phyloP scores from a whole-genome alignment of 2,329 filamentous ascomycete genomes.

The Madurella fahalii region DNA sequence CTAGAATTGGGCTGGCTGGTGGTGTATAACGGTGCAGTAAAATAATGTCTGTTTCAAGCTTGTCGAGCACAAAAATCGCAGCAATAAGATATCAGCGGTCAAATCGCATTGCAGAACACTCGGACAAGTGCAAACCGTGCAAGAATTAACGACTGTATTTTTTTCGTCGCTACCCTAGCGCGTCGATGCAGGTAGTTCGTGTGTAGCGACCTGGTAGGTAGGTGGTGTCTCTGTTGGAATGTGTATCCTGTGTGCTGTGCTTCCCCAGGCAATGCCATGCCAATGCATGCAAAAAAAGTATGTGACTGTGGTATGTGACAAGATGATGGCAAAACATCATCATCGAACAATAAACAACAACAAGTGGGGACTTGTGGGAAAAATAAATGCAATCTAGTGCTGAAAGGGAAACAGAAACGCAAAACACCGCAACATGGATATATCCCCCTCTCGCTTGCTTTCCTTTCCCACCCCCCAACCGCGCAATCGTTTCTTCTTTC shows the following conservation, averaged over 20 bases:
- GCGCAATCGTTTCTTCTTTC: not conserved
- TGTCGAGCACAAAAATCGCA: too few species aligned
- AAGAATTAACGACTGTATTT: constrained; percentile 2
- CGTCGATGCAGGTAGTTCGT: too few species aligned
- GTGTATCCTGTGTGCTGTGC: constrained; percentile 5
- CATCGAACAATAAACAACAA: not conserved
- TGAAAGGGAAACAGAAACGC: not conserved
- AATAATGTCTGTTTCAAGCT: too few species aligned
- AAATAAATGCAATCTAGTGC: not conserved
- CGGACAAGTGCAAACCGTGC: not conserved
- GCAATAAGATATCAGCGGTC: too few species aligned
- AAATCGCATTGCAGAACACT: not conserved
- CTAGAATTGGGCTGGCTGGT: too few species aligned
- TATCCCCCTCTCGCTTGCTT: not conserved
- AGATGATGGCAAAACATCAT: not conserved
- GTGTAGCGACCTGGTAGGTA: not conserved
- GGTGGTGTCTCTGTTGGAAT: not conserved
- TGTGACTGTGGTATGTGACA: not conserved
- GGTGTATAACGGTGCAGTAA: too few species aligned
- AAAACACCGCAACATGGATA: not conserved
- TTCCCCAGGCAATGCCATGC: constrained; percentile 2
- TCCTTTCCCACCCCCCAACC: not conserved
- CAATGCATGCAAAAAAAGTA: not conserved
- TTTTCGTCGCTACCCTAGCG: not conserved
- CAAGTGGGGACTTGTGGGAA: not conserved